A percentile compares a stretch with the other conserved stretches of the same genome.
Evolutionary conservation across 2,329 filamentous ascomycete genomes (phyloP).

Genomic region (Juglanconis sp.): DNA sequence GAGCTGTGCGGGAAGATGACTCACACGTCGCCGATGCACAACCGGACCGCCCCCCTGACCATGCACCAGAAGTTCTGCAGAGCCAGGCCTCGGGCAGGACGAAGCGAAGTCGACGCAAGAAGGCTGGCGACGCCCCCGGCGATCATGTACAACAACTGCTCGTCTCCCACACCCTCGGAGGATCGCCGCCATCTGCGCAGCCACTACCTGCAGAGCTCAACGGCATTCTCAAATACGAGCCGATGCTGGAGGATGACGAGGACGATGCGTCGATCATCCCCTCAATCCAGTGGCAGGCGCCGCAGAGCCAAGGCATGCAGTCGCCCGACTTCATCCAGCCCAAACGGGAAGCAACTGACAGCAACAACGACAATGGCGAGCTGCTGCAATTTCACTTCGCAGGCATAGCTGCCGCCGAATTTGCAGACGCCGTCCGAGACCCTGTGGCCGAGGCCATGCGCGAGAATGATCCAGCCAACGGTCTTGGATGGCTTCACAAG

Average conservation of each 20-base stretch:
- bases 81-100: neutral
- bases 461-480: neutral
- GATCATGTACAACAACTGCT: neutral
- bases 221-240: neutral
- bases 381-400: neutral
- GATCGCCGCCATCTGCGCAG: constrained; percentile 13
- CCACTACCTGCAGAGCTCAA: neutral
- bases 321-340: neutral
- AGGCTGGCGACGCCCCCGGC: neutral
- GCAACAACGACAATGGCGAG: neutral
- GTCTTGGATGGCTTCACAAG: constrained; percentile 14
- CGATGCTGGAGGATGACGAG: neutral
- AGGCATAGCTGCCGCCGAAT: neutral
- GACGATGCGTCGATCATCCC: neutral
- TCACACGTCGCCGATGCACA: neutral
- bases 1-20: neutral
- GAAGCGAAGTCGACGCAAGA: neutral
- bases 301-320: neutral
- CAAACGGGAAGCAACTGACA: neutral
- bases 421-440: neutral
- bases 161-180: neutral
- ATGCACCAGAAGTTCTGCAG: neutral
- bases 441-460: neutral
- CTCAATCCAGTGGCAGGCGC: neutral
- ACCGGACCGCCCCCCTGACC: neutral